Percentiles rank a stretch among this genome's conserved stretches.
These are phyloP conservation scores for Fusarium sp. DNA, from an alignment of 2,329 filamentous ascomycete species.

Conservation along the genomic window DNA sequence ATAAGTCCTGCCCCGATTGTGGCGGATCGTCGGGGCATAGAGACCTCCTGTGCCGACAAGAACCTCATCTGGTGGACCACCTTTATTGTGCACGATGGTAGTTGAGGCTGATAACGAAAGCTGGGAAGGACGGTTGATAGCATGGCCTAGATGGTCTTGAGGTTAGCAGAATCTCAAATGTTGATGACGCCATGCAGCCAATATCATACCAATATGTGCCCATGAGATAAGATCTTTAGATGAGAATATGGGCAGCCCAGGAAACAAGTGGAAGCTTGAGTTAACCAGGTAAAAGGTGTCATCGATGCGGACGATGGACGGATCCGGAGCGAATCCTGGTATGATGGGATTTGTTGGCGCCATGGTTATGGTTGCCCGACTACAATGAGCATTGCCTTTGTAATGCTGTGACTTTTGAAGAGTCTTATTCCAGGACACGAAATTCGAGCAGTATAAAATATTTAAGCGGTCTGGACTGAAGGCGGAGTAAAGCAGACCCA, in stretches of 20 bases:
- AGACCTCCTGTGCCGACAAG: constrained; percentile 16
- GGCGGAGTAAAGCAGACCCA: no score
- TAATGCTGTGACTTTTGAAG: no score
- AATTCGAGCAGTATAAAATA: no score
- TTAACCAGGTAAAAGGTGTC: constrained; percentile 17
- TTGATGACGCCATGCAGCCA: not conserved
- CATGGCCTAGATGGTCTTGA: not conserved
- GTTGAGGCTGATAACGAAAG: constrained; percentile 3
- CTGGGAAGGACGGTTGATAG: constrained; percentile 8
- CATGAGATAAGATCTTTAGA: constrained; percentile 12
- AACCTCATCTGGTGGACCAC: not conserved
- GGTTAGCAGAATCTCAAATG: not conserved
- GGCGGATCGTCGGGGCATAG: constrained; percentile 23
- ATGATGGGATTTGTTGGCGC: constrained; percentile 11
- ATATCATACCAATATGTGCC: constrained; percentile 18
- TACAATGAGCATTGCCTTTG: no score
- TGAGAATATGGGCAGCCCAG: constrained; percentile 22
- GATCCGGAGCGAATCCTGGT: constrained; percentile 28
- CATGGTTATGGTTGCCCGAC: no score
- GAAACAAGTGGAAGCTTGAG: constrained; percentile 25
- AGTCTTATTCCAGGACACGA: no score
- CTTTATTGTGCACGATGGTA: not conserved
- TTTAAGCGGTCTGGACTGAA: no score
- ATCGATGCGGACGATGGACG: constrained; percentile 8
- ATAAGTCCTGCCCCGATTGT: constrained; percentile 13